Percentiles rank a stretch among this genome's conserved stretches.
Evolutionary conservation across 2,329 filamentous ascomycete genomes (phyloP).

Genomic region (Podosphaera xanthii): DNA sequence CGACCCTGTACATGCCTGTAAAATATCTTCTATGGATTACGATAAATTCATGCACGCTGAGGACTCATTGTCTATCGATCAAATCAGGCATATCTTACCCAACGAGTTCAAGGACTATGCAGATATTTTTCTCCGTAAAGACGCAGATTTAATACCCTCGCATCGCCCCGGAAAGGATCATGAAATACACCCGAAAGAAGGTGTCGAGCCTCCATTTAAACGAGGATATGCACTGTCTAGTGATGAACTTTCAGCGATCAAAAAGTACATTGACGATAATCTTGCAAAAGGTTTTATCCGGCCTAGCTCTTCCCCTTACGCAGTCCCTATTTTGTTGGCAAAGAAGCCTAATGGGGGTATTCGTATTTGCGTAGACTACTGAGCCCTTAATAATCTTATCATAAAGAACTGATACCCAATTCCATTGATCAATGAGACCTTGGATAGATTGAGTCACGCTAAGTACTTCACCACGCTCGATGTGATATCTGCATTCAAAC

Average conservation of each 20-base stretch:
- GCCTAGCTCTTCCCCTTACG: neutral
- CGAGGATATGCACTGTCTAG: neutral
- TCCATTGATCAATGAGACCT: neutral
- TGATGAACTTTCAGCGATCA: neutral
- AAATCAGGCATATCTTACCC: neutral
- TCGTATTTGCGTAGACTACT: conserved; percentile 2
- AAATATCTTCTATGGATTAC: neutral
- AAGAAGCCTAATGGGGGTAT: conserved; percentile 1
- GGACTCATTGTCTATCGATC: neutral
- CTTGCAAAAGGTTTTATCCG: conserved; percentile 1
- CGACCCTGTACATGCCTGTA: neutral
- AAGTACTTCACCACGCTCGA: neutral
- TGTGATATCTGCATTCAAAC: neutral
- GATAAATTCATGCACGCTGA: neutral
- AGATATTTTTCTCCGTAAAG: neutral
- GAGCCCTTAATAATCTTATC: conserved; percentile 1
- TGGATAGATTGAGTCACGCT: neutral
- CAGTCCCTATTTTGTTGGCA: neutral
- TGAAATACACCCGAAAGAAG: too few species aligned
- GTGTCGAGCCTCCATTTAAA: too few species aligned
- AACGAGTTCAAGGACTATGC: neutral
- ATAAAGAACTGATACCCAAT: conserved; percentile 3
- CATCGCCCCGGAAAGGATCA: neutral
- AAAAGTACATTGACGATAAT: conserved; percentile 1
- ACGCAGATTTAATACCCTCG: neutral